These are phyloP conservation scores for Teratosphaeria nubilosa DNA, from an alignment of 2,329 filamentous ascomycete genomes.

Conservation along the genomic window DNA sequence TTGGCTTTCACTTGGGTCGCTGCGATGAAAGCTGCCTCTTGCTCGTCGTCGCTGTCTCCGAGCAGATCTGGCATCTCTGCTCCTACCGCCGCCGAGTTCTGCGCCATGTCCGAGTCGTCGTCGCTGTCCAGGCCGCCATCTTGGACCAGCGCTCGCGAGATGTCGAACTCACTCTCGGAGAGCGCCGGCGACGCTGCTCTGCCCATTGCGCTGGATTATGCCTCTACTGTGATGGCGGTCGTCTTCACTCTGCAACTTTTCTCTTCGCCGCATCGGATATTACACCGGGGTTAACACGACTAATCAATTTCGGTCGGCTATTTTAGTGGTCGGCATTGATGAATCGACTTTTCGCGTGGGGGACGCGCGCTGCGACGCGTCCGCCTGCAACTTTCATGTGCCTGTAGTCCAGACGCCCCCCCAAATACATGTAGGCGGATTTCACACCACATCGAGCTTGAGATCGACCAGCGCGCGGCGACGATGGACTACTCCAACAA, in stretches of 20 bases:
- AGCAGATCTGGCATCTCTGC: conserved; percentile 6
- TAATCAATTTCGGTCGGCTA: not conserved
- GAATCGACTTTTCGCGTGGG: not conserved
- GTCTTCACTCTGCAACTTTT: not conserved
- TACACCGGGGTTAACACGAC: not conserved
- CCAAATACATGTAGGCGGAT: not conserved
- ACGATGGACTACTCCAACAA: conserved; percentile 23
- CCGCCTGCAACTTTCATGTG: not conserved
- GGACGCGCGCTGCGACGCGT: not conserved
- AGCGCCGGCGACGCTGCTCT: conserved; percentile 65
- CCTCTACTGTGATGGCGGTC: not conserved
- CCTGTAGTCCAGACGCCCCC: not conserved
- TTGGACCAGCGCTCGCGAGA: conserved; percentile 56
- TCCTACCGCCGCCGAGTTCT: not conserved
- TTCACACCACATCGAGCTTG: not conserved
- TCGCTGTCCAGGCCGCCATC: conserved; percentile 52
- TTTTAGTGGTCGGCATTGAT: not conserved
- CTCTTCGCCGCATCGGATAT: not conserved
- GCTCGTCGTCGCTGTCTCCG: conserved; percentile 35
- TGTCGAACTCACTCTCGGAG: conserved; percentile 88
- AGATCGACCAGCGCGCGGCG: not conserved
- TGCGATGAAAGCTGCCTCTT: conserved; percentile 81
- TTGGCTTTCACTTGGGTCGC: conserved; percentile 79
- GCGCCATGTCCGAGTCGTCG: conserved; percentile 21
- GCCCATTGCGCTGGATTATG: conserved; percentile 46